Evolutionary conservation across 2,329 filamentous ascomycete genomes (phyloP), one percentile per base, ranked within the genome.

Genomic region (Pseudogymnoascus sp.): DNA sequence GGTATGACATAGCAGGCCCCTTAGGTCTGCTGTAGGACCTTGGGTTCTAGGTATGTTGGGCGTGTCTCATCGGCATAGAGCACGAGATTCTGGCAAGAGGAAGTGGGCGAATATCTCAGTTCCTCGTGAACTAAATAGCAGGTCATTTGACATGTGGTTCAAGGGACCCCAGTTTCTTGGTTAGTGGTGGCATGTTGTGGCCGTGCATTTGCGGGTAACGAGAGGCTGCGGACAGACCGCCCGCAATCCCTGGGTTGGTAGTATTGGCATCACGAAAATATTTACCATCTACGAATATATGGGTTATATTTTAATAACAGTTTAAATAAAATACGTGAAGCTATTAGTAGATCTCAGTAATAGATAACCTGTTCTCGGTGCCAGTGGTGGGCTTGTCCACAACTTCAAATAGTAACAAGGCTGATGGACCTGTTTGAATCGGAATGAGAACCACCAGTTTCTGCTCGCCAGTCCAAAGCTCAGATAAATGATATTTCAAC

Each of bases 91-190:
- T 33, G 17, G 44, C 47, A 54, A 33, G 47, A 54, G 47, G 9
- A 54, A 17, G 47, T 54, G 31, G 47, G 47, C n/a, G 29, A 13
- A 54, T 33, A 33, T 54, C 21, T 54, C n/a, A 31, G 29, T 54
- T 15, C 29, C 47, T 54, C 47, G 47, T 54, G 47, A 13, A 33
- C 47, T 54, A 33, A 33, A 33, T 54, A 17, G 29, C 33, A 17
- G 47, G 47, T 54, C 47, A 54, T 54, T 54, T 54, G 47, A 54
- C 47, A 54, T 54, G 47, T 54, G 47, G 47, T 54, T 21, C 29
- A 33, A 29, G 47, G 44, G 47, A 54, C 47, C 47, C 47, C 47
- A 54, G 47, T 54, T 33, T 17, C 47, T 54, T 54, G 15, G 47
- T 33, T 54, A 33, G 47, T 54, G 29, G 47, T 54, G 47, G 47